Evolutionary conservation across 2,329 filamentous ascomycete genomes (phyloP), one percentile per base, ranked within the genome.

Genomic region (Aspergillus sp.): DNA sequence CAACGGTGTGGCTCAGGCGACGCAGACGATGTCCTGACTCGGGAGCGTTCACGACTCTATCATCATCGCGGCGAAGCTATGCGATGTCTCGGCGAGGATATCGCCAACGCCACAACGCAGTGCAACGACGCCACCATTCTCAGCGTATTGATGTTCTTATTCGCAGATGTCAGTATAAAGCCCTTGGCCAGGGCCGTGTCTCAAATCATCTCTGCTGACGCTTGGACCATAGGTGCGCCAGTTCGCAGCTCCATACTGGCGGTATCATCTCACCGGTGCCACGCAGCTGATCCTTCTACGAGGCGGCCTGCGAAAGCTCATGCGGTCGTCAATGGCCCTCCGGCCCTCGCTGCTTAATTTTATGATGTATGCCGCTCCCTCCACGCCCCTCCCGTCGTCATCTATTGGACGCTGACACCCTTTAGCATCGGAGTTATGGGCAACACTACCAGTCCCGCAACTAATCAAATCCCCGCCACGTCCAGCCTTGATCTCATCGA

Each of bases 41-140:
- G 29, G 22, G 39, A 36, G 9, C 51, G 55, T 52, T 46, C 55
- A 5, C 46, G 51, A 6, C 51, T 58, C 11, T 60, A 55, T 26
- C 47, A 58, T n/a, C 58, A 58, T 26, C 47, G 58, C 9, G 58
- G 55, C 6, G n/a, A 42, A 11, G 58, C 58, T 5, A 57, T 60
- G 7, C 45, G 39, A 26, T 51, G 32, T 6, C 29, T 60, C 3
- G 20, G 29, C 26, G 55, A 55, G 14, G 47, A 50, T 6, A 58
- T 60, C 6, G 51, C 22, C 7, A 47, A 16, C 10, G 36, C 42
- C 5, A 36, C 14, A 11, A 45, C 29, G 6, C 24, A 29, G 5
- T 31, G 31, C 20, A 55, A 18, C 18, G 58, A 60, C 12, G 6
- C 45, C 24, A 55, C 58, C 22, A 52, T 61, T 22, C 39, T n/a